Conservation (phyloP, 2,329 filamentous ascomycete genomes). For the Aspergillus nomiae region DNA sequence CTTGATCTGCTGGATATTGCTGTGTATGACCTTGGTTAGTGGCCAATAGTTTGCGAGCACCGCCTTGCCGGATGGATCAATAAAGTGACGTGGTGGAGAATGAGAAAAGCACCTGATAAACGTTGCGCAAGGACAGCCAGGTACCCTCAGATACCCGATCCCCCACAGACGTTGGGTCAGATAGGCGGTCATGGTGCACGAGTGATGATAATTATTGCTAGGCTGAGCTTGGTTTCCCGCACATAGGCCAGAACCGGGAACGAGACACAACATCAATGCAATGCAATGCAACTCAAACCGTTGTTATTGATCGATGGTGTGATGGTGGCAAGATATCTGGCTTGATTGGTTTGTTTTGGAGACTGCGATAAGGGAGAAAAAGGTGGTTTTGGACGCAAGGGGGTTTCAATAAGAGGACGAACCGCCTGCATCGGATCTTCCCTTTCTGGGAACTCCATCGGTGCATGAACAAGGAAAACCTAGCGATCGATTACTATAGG, state of each 20-base stretch:
- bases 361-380: conserved; percentile 9
- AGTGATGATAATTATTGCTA: conserved; percentile 13
- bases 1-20: neutral
- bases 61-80: conserved; percentile 13
- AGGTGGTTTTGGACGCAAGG: conserved; percentile 21
- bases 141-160: conserved; percentile 4
- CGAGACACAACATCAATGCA: conserved; percentile 19
- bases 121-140: conserved; percentile 12
- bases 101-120: conserved; percentile 6
- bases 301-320: conserved; percentile 19
- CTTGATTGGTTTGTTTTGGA: conserved; percentile 13
- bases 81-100: conserved; percentile 23
- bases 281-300: conserved; percentile 29
- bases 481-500: conserved; percentile 15
- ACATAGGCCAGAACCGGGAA: conserved; percentile 13
- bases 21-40: neutral
- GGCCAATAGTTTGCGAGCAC: neutral
- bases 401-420: conserved; percentile 15
- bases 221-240: conserved; percentile 11
- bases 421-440: conserved; percentile 11
- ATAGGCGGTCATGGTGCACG: conserved; percentile 16
- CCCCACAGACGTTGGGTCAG: conserved; percentile 11
- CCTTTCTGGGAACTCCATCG: conserved; percentile 10
- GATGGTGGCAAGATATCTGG: conserved; percentile 11
- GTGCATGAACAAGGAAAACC: conserved; percentile 6